phyloP scores from a whole-genome alignment of 1,284 basidiomycete genomes.

The Fomitiporia mediterranea region DNA sequence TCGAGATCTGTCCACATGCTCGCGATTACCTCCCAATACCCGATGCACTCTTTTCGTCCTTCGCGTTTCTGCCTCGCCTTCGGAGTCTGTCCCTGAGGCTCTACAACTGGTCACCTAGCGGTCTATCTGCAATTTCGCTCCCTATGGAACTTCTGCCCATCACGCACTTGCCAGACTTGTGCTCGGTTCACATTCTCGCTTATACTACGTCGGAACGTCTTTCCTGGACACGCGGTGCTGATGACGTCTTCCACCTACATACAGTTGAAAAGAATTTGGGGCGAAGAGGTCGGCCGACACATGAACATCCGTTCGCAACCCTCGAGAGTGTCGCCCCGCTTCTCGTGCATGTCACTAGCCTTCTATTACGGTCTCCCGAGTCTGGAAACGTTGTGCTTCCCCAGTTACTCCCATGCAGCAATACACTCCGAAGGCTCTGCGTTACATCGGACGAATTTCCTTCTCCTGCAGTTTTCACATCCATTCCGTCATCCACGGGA shows the following conservation, averaged over 20 bases:
- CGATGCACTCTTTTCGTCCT: neutral
- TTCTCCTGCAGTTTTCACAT: neutral
- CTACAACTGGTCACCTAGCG: neutral
- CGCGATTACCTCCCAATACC: neutral
- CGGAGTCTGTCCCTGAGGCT: neutral
- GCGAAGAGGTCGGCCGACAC: neutral
- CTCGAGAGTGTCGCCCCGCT: neutral
- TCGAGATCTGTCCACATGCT: neutral
- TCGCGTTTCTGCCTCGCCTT: neutral
- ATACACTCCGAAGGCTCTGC: neutral
- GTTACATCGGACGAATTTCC: neutral
- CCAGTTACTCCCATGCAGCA: neutral
- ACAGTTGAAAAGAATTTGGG: neutral
- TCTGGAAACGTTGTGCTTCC: neutral
- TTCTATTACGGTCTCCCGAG: neutral
- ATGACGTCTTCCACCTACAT: neutral
- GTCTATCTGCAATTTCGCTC: neutral
- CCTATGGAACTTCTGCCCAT: neutral
- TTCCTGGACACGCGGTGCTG: neutral
- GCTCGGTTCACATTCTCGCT: neutral
- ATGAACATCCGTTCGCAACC: neutral
- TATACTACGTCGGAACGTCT: neutral
- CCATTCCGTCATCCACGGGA: neutral
- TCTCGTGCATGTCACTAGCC: neutral
- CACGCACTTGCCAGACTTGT: neutral